Conservation (phyloP, 371 early-diverging fungal genomes). For the Lichtheimia ramosa region DNA sequence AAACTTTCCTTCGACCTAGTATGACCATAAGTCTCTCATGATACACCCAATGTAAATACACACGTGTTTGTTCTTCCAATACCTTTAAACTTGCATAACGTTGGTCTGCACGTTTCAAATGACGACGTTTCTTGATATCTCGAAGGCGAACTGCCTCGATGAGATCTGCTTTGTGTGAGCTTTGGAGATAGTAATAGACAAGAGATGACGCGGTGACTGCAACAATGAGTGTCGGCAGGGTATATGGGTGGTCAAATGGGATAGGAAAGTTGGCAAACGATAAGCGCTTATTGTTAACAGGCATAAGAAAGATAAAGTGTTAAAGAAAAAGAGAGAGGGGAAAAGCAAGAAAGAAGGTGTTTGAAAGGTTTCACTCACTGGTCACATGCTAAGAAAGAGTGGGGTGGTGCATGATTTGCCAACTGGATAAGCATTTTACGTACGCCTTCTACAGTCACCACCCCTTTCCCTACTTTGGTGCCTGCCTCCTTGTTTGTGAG, state of each 20-base stretch:
- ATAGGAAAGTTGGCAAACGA: slow-evolving; percentile 53
- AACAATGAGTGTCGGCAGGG: slow-evolving; percentile 35
- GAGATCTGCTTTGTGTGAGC: slow-evolving; percentile 37
- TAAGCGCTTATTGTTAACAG: slow-evolving; percentile 33
- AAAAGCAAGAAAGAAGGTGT: background rate
- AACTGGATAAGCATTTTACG: too few relatives aligned
- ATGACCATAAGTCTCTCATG: too few relatives aligned
- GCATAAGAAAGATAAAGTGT: background rate
- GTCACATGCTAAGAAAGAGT: too few relatives aligned
- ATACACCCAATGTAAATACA: background rate
- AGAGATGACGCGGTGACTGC: slow-evolving; percentile 43
- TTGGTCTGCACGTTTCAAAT: slow-evolving; percentile 36
- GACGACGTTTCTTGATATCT: slow-evolving; percentile 33
- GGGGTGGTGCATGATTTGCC: too few relatives aligned
- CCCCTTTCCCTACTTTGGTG: too few relatives aligned
- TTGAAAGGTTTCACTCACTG: too few relatives aligned
- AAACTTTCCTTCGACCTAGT: slow-evolving; percentile 51
- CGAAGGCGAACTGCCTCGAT: slow-evolving; percentile 43
- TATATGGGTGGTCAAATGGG: slow-evolving; percentile 54
- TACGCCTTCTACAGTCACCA: too few relatives aligned
- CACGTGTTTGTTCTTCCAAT: background rate
- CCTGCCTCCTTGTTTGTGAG: too few relatives aligned
- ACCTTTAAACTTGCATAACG: slow-evolving; percentile 45
- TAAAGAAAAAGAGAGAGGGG: background rate
- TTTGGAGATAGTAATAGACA: slow-evolving; percentile 45